Evolutionary conservation across 768 basidiomycete genomes (phyloP).

Genomic region (Vararia minispora): DNA sequence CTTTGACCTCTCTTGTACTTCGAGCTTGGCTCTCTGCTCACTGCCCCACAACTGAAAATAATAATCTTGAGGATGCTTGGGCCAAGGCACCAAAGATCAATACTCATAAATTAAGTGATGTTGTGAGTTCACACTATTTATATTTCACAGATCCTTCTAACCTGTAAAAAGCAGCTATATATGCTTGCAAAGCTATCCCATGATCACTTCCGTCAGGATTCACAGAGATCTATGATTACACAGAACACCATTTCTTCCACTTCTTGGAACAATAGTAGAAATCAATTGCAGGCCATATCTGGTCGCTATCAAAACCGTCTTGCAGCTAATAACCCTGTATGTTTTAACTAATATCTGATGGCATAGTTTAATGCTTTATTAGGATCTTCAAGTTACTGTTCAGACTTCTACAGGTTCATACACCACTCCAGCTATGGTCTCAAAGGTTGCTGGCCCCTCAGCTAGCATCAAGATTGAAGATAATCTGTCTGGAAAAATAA

Average conservation of each 20-base stretch:
- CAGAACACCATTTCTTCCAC: slow-evolving; percentile 6
- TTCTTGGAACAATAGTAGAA: slow-evolving; percentile 5
- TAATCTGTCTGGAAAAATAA: slow-evolving; percentile 21
- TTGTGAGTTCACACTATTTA: slow-evolving; percentile 20
- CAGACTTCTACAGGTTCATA: slow-evolving; percentile 15
- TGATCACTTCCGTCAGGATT: slow-evolving; percentile 5
- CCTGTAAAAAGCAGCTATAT: slow-evolving; percentile 3
- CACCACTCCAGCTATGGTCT: slow-evolving; percentile 15
- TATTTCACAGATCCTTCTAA: neutral
- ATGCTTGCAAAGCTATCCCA: slow-evolving; percentile 7
- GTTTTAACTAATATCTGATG: neutral
- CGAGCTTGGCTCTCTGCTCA: slow-evolving; percentile 24
- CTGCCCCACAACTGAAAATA: slow-evolving; percentile 27
- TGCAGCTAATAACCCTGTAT: neutral
- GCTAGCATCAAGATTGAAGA: slow-evolving; percentile 17
- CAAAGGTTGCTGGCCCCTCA: slow-evolving; percentile 7
- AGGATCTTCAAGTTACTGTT: slow-evolving; percentile 18
- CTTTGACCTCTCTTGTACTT: slow-evolving; percentile 11
- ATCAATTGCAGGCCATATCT: slow-evolving; percentile 8
- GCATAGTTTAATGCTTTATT: too few species aligned
- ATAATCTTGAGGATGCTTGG: slow-evolving; percentile 25
- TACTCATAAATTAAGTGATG: slow-evolving; percentile 24
- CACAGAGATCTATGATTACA: slow-evolving; percentile 2
- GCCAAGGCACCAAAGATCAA: slow-evolving; percentile 33
- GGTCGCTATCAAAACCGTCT: slow-evolving; percentile 8